phyloP scores from a whole-genome alignment of 2,329 filamentous ascomycete species.

The Diplodia mutila region DNA sequence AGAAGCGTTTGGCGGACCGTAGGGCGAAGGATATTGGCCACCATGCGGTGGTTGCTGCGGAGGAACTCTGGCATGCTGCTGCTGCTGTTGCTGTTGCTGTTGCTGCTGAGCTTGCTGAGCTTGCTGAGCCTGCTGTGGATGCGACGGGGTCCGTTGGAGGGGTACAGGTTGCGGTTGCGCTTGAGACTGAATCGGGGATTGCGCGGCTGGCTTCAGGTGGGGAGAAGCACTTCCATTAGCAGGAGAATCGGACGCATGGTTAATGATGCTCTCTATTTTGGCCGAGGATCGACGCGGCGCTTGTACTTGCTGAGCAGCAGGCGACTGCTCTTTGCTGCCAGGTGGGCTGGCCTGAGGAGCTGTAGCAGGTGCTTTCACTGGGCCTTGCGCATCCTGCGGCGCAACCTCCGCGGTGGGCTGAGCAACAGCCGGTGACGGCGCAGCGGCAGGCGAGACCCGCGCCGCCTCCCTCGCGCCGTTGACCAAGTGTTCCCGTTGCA shows the following conservation, averaged over 20 bases:
- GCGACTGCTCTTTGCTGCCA: conserved; percentile 19
- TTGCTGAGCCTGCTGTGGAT: conserved; percentile 8
- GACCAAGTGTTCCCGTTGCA: conserved; percentile 33
- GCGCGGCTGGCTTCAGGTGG: conserved; percentile 4
- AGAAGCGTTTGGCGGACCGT: conserved; percentile 12
- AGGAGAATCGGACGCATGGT: conserved; percentile 15
- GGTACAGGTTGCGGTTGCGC: neutral
- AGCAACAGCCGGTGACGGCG: neutral
- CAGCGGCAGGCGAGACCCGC: conserved; percentile 32
- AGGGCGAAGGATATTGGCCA: conserved; percentile 16
- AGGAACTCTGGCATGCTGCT: neutral
- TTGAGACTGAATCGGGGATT: conserved; percentile 17
- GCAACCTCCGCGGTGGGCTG: conserved; percentile 9
- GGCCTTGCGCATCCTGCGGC: conserved; percentile 12
- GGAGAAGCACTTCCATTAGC: conserved; percentile 20
- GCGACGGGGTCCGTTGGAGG: conserved; percentile 15
- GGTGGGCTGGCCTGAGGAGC: conserved; percentile 11
- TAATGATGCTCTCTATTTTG: conserved; percentile 25
- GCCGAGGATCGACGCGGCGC: conserved; percentile 11
- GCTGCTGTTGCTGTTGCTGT: neutral
- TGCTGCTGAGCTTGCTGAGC: neutral
- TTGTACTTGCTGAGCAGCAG: conserved; percentile 3
- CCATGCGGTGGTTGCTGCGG: conserved; percentile 5
- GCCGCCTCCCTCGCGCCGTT: conserved; percentile 32
- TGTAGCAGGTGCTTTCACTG: conserved; percentile 8